Conservation (phyloP, 2,329 filamentous ascomycete species). For the Aspergillaceae sp. region DNA sequence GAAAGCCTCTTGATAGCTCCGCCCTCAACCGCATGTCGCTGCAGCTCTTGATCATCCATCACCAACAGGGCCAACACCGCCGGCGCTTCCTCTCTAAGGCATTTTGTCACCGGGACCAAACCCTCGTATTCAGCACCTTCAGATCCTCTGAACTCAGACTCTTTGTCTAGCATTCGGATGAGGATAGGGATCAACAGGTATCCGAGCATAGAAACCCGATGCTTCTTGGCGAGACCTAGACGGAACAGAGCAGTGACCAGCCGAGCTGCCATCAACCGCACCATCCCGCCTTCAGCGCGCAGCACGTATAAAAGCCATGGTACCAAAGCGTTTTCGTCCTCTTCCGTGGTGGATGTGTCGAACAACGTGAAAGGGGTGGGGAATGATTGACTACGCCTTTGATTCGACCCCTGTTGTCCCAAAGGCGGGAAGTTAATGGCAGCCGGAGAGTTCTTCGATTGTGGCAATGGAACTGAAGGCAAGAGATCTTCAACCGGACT, state of each 20-base stretch:
- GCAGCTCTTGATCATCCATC: slow-evolving; percentile 66
- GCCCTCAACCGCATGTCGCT: slow-evolving; percentile 71
- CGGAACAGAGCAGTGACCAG: slow-evolving; percentile 63
- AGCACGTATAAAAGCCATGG: slow-evolving; percentile 63
- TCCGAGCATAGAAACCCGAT: slow-evolving; percentile 56
- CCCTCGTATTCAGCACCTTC: slow-evolving; percentile 32
- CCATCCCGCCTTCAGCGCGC: slow-evolving; percentile 49
- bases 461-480: slow-evolving; percentile 39
- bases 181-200: slow-evolving; percentile 63
- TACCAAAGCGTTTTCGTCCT: slow-evolving; percentile 61
- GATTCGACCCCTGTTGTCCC: slow-evolving; percentile 29
- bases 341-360: slow-evolving; percentile 42
- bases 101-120: slow-evolving; percentile 37
- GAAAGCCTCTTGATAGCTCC: slow-evolving; percentile 54
- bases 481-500: slow-evolving; percentile 60
- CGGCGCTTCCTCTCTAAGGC: slow-evolving; percentile 62
- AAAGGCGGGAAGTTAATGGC: slow-evolving; percentile 48
- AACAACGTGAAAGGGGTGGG: slow-evolving; percentile 25
- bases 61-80: slow-evolving; percentile 69
- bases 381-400: slow-evolving; percentile 29
- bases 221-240: slow-evolving; percentile 56
- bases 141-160: slow-evolving; percentile 32
- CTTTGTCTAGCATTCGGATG: slow-evolving; percentile 55
- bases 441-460: slow-evolving; percentile 21
- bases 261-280: slow-evolving; percentile 59